phyloP scores from a whole-genome alignment of 2,329 filamentous ascomycete species.

The Penicillium digitatum region DNA sequence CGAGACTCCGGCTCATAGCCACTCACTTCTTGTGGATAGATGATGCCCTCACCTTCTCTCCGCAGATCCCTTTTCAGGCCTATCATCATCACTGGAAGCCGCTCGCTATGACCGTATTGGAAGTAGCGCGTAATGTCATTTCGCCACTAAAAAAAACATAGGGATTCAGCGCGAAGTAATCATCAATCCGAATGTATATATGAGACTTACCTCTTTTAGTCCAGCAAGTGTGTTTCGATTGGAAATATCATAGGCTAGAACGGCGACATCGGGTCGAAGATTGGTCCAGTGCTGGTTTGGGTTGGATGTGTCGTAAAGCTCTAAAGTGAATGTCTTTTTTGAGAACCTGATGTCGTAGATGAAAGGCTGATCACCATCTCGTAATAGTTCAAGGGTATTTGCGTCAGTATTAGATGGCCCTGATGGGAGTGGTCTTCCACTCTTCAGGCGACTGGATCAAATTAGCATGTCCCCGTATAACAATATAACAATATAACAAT shows the following conservation, averaged over 20 bases:
- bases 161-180: background rate
- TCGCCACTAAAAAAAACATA: conserved; percentile 36
- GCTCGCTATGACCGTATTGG: conserved; percentile 43
- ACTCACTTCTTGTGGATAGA: conserved; percentile 43
- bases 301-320: conserved; percentile 55
- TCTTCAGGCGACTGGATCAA: conserved; percentile 18
- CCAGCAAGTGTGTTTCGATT: conserved; percentile 50
- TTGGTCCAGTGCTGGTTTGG: conserved; percentile 55
- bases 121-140: conserved; percentile 48
- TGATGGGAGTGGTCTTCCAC: conserved; percentile 10
- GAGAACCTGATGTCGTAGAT: conserved; percentile 57
- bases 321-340: conserved; percentile 52
- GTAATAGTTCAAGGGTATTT: conserved; percentile 44
- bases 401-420: conserved; percentile 24
- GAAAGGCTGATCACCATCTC: conserved; percentile 57
- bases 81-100: conserved; percentile 56
- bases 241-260: conserved; percentile 58
- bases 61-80: conserved; percentile 58
- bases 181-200: background rate
- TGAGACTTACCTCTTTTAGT: conserved; percentile 38
- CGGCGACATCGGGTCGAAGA: conserved; percentile 51
- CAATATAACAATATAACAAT: no score
- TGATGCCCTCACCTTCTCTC: conserved; percentile 42
- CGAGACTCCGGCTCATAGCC: conserved; percentile 29
- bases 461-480: conserved; percentile 1